phyloP scores from a whole-genome alignment of 169 alveolate genomes.

The Babesia ovis region DNA sequence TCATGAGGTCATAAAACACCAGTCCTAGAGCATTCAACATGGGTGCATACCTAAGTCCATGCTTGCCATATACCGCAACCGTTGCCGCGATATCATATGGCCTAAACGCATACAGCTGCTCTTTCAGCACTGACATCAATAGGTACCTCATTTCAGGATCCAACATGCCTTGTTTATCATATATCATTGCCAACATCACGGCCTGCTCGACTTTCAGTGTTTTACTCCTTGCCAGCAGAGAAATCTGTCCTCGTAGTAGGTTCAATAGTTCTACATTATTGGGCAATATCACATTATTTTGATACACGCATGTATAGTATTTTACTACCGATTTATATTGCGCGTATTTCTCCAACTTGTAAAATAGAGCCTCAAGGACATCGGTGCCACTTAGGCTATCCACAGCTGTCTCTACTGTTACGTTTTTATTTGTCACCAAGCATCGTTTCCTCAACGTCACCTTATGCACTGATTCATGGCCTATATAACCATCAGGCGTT shows the following conservation, averaged over 20 bases:
- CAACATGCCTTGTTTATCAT: slow-evolving; percentile 6
- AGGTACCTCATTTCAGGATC: slow-evolving; percentile 31
- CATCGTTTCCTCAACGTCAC: slow-evolving; percentile 23
- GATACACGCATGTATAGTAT: background rate
- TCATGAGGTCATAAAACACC: slow-evolving; percentile 58
- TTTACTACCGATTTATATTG: background rate
- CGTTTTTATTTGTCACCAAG: slow-evolving; percentile 20
- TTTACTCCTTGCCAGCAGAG: slow-evolving; percentile 4
- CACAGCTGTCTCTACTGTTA: slow-evolving; percentile 40
- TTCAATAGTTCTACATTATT: background rate
- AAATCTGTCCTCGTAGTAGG: background rate
- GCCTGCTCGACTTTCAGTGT: slow-evolving; percentile 25
- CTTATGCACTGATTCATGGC: background rate
- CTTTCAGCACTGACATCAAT: slow-evolving; percentile 9
- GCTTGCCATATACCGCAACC: slow-evolving; percentile 31
- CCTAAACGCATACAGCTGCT: slow-evolving; percentile 40
- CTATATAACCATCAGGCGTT: background rate
- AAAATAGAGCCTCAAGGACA: slow-evolving; percentile 3
- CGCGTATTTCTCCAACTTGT: background rate
- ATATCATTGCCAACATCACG: slow-evolving; percentile 27
- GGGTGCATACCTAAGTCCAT: slow-evolving; percentile 22
- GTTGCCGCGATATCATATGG: slow-evolving; percentile 49
- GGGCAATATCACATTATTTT: no score
- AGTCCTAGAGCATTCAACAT: slow-evolving; percentile 49
- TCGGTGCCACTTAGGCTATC: slow-evolving; percentile 26